Evolutionary conservation across 768 basidiomycete species (phyloP).

Genomic region (Auriculariales sp.): DNA sequence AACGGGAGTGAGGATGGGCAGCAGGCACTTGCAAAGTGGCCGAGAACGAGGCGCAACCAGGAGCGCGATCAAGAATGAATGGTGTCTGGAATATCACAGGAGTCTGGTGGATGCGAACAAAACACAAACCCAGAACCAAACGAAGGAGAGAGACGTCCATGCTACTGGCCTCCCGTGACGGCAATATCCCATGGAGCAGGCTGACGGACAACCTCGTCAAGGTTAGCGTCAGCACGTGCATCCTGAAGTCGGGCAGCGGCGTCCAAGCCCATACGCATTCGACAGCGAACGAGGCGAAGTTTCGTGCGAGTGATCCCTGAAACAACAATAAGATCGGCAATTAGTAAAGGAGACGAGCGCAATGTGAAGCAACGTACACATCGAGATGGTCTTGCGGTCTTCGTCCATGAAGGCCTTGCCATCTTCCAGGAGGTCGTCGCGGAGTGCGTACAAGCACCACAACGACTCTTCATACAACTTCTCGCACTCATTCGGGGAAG

Average conservation of each 20-base stretch:
- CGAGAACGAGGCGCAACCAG: too few relatives aligned
- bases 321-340: not conserved
- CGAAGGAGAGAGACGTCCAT: too few relatives aligned
- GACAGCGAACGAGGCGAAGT: conserved; percentile 65
- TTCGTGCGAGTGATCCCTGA: conserved; percentile 78
- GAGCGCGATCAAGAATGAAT: too few relatives aligned
- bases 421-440: conserved; percentile 73
- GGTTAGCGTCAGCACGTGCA: conserved; percentile 64
- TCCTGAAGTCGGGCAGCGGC: conserved; percentile 59
- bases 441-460: conserved; percentile 85
- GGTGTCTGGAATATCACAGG: too few relatives aligned
- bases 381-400: conserved; percentile 63
- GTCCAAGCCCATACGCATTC: conserved; percentile 60
- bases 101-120: too few relatives aligned
- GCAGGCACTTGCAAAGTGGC: too few relatives aligned
- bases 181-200: conserved; percentile 41
- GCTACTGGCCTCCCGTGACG: too few relatives aligned
- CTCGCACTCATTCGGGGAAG: conserved; percentile 72
- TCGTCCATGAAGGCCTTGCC: conserved; percentile 79
- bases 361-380: conserved; percentile 32
- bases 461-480: conserved; percentile 88
- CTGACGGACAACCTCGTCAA: conserved; percentile 53
- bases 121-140: too few relatives aligned
- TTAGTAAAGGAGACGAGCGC: not conserved
- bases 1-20: too few relatives aligned